Conservation (phyloP, 306 rosid species). For the Bauhinia variegata region DNA sequence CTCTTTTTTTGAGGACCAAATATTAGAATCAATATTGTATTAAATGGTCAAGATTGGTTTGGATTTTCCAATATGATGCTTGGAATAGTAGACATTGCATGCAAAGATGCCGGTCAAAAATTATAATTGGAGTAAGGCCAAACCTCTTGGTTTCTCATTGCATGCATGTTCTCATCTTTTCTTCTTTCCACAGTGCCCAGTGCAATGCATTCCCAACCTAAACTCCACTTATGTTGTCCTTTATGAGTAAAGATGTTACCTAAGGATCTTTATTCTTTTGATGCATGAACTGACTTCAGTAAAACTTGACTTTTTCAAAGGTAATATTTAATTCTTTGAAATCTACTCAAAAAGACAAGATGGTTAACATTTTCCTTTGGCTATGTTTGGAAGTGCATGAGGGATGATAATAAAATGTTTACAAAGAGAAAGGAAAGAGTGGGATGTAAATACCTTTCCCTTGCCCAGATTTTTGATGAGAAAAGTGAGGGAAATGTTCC, state of each 20-base stretch:
- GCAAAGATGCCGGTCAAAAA: constrained; percentile 25
- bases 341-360: constrained; percentile 2
- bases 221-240: not conserved
- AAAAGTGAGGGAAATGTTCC: too few species aligned
- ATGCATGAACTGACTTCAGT: not conserved
- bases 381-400: too few species aligned
- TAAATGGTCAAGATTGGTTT: constrained; percentile 25
- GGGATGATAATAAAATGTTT: too few species aligned
- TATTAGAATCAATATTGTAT: constrained; percentile 17
- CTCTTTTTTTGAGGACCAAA: not conserved
- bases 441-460: too few species aligned
- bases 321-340: constrained; percentile 3
- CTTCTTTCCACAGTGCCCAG: constrained; percentile 3
- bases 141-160: constrained; percentile 9
- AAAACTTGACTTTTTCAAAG: constrained; percentile 39
- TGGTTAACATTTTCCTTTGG: not conserved
- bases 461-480: too few species aligned
- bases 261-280: constrained; percentile 10
- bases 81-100: constrained; percentile 24
- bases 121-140: constrained; percentile 26
- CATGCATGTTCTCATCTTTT: not conserved
- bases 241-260: not conserved
- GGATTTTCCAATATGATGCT: constrained; percentile 39
- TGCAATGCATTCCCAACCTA: constrained; percentile 1
- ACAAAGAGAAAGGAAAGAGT: too few species aligned